phyloP scores from a whole-genome alignment of 2,329 filamentous ascomycete genomes.

The Xylariales sp. region DNA sequence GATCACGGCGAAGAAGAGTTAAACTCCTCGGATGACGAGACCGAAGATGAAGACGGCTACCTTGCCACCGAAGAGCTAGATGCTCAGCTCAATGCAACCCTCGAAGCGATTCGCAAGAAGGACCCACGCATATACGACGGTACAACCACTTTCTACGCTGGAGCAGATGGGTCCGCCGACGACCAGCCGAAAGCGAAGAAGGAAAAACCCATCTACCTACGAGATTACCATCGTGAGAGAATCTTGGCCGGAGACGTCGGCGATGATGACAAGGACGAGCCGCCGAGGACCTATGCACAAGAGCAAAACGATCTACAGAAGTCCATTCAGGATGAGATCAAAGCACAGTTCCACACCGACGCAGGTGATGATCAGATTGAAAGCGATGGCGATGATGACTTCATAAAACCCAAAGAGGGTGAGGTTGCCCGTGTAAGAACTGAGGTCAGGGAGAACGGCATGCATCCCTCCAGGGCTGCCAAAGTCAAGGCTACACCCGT shows the following conservation, averaged over 20 bases:
- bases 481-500: conserved; percentile 35
- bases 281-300: conserved; percentile 71
- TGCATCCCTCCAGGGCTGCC: conserved; percentile 52
- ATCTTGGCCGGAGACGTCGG: conserved; percentile 67
- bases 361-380: conserved; percentile 29
- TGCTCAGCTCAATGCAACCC: conserved; percentile 77
- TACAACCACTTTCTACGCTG: conserved; percentile 70
- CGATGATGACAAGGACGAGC: conserved; percentile 53
- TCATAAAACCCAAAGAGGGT: conserved; percentile 65
- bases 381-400: conserved; percentile 60
- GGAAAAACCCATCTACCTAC: conserved; percentile 79
- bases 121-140: conserved; percentile 89
- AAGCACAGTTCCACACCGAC: conserved; percentile 52
- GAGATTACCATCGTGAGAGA: conserved; percentile 89
- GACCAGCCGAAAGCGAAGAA: conserved; percentile 48
- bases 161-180: conserved; percentile 40
- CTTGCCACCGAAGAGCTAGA: conserved; percentile 83
- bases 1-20: conserved; percentile 50
- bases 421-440: conserved; percentile 21
- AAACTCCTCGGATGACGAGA: conserved; percentile 69
- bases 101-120: conserved; percentile 83
- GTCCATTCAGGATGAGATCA: conserved; percentile 74
- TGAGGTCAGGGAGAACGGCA: conserved; percentile 32
- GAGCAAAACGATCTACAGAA: conserved; percentile 83
- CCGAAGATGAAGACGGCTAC: conserved; percentile 86